Base-by-base conservation (phyloP, 1,139 yeast genomes). In the Saccharomyces hybrid region DNA sequence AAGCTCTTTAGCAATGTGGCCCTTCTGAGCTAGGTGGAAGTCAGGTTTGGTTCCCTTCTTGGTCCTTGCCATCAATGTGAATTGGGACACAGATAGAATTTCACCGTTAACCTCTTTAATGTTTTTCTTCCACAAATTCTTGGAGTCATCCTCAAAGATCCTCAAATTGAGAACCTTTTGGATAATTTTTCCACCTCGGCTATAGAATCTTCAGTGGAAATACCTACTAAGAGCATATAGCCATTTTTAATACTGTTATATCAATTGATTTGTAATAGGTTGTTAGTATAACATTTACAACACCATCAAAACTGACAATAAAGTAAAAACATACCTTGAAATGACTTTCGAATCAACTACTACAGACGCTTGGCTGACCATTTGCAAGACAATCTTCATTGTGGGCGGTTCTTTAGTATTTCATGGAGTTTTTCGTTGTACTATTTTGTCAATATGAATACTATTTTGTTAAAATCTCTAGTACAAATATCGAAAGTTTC, bases 11-110 rank as follows among this genome's bases (percentile, higher is more conserved):
- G 98, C 97, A 1, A 77, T 70, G n/a, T 76, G 80, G 0, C 90
- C 96, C 70, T 86, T 87, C 54, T 90, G 96, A 0, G 97, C 97
- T 57, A 76, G 75, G 67, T 91, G 97, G 70, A 91, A 90, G 65
- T 91, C 97, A 0, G 98, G 98, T 66, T 90, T 91, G 4, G 96
- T 80, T 3, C 97, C 97, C 69, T 91, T 91, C 63, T 82, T 86
- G 24, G 93, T 80, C 32, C 81, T 85, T 0, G 90, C 98, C 67
- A 86, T 82, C 44, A 91, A 75, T 0, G 99, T 91, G 72, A 91
- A 91, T 67, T 91, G 99, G 3, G 97, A 88, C 0, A 91, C 95
- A 4, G 84, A 79, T 9, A 83, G 65, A 52, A 83, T 79, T 62
- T 82, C 83, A 6, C 88, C 88, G 7, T 73, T 64, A 44, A 79